These are phyloP conservation scores for Andalucia godoyi DNA, from an alignment of 78 protist species.

Conservation along the genomic window DNA sequence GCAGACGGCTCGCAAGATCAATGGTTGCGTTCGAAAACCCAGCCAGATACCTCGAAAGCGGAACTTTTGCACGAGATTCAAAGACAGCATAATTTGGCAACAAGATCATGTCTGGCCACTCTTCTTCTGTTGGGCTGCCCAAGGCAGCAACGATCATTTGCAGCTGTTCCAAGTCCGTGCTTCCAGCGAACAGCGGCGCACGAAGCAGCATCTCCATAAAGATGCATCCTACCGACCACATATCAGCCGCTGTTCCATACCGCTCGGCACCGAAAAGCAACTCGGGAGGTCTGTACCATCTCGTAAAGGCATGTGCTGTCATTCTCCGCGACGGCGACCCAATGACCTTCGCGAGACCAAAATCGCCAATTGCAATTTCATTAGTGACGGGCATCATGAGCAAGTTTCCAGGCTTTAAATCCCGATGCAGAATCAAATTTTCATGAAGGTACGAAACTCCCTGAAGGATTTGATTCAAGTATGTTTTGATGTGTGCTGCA, in stretches of 20 bases:
- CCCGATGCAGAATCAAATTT: constrained; percentile 47
- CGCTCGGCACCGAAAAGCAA: constrained; percentile 58
- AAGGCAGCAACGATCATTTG: constrained; percentile 27
- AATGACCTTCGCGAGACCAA: constrained; percentile 59
- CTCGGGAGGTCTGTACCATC: constrained; percentile 71
- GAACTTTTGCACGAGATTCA: constrained; percentile 32
- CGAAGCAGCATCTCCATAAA: constrained; percentile 60
- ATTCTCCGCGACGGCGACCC: constrained; percentile 40
- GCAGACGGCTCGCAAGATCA: constrained; percentile 22
- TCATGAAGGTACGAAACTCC: constrained; percentile 36
- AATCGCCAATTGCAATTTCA: constrained; percentile 51
- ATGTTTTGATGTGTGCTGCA: constrained; percentile 31
- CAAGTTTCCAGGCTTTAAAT: not conserved
- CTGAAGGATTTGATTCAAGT: constrained; percentile 45
- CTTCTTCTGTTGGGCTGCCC: constrained; percentile 37
- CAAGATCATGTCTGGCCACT: constrained; percentile 38
- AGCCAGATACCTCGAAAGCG: constrained; percentile 25
- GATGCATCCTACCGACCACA: constrained; percentile 70
- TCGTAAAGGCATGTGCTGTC: constrained; percentile 43
- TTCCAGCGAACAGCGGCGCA: constrained; percentile 49
- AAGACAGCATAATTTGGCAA: constrained; percentile 35
- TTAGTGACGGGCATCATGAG: not conserved
- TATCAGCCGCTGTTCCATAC: constrained; percentile 62
- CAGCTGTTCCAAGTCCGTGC: constrained; percentile 54
- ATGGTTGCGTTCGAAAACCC: constrained; percentile 37